Evolutionary conservation across 208 protist species (phyloP).

Genomic region (Herpetomonas samuelpessoai): DNA sequence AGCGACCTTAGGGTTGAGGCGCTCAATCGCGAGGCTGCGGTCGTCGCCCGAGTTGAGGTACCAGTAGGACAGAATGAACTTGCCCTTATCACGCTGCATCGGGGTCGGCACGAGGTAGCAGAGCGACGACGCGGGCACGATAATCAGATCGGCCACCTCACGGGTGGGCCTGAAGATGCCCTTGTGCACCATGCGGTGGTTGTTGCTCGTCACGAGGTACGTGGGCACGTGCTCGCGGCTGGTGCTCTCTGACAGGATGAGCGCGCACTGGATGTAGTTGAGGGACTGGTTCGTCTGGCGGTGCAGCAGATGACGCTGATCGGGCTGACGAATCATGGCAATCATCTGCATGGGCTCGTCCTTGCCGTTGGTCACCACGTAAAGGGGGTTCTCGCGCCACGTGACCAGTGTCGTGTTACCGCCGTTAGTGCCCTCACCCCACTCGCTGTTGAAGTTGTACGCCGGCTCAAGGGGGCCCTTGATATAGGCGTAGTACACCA

Average conservation of each 20-base stretch:
- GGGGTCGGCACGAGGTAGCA: slow-evolving; percentile 75
- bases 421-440: slow-evolving; percentile 47
- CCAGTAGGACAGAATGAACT: slow-evolving; percentile 86
- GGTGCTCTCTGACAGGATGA: slow-evolving; percentile 47
- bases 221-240: slow-evolving; percentile 48
- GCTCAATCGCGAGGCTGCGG: slow-evolving; percentile 32
- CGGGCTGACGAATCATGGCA: slow-evolving; percentile 72
- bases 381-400: slow-evolving; percentile 62
- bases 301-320: slow-evolving; percentile 75
- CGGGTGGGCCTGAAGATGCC: slow-evolving; percentile 57
- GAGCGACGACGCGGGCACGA: slow-evolving; percentile 58
- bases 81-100: slow-evolving; percentile 65
- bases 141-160: slow-evolving; percentile 67
- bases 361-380: slow-evolving; percentile 38
- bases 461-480: slow-evolving; percentile 19
- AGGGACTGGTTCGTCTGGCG: slow-evolving; percentile 50
- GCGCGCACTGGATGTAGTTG: slow-evolving; percentile 70
- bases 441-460: slow-evolving; percentile 55
- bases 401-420: slow-evolving; percentile 47
- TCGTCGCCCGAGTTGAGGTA: slow-evolving; percentile 39
- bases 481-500: slow-evolving; percentile 16
- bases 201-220: slow-evolving; percentile 79
- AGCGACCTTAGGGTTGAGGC: slow-evolving; percentile 50
- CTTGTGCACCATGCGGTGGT: slow-evolving; percentile 68
- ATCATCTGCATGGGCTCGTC: slow-evolving; percentile 63